Evolutionary conservation across 2,329 filamentous ascomycete species (phyloP).

Genomic region (Apiospora arundinis): DNA sequence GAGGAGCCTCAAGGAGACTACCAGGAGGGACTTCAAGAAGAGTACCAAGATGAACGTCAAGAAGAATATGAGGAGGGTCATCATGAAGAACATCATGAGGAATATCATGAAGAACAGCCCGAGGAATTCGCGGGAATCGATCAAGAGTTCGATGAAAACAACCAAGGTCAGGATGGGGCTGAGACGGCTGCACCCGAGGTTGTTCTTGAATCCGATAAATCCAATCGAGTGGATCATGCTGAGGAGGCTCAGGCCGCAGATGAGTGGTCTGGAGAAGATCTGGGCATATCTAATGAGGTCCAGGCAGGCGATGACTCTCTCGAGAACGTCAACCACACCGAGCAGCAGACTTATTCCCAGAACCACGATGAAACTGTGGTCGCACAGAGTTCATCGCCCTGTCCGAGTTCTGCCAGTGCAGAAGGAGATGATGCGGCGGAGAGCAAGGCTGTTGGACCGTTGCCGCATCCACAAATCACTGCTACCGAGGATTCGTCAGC

Average conservation of each 20-base stretch:
- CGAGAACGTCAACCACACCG: neutral
- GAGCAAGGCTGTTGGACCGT: neutral
- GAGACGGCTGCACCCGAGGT: neutral
- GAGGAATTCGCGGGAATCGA: neutral
- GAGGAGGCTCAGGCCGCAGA: neutral
- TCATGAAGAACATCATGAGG: neutral
- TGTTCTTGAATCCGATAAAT: neutral
- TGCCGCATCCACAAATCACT: slow-evolving; percentile 13
- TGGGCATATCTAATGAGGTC: neutral
- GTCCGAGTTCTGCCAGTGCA: slow-evolving; percentile 4
- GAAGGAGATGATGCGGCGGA: neutral
- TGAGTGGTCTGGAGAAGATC: slow-evolving; percentile 7
- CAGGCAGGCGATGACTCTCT: neutral
- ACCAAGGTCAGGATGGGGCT: neutral
- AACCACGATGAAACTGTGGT: neutral
- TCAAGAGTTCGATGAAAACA: neutral
- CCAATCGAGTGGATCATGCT: neutral
- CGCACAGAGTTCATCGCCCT: neutral
- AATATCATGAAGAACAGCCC: neutral
- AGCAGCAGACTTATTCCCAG: neutral
- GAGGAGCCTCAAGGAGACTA: neutral
- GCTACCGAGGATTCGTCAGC: slow-evolving; percentile 25
- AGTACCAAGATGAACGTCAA: neutral
- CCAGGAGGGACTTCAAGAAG: neutral
- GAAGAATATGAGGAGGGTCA: neutral